These are phyloP conservation scores for Coniochaeta sp. DNA, from an alignment of 2,329 filamentous ascomycete species.

Conservation along the genomic window DNA sequence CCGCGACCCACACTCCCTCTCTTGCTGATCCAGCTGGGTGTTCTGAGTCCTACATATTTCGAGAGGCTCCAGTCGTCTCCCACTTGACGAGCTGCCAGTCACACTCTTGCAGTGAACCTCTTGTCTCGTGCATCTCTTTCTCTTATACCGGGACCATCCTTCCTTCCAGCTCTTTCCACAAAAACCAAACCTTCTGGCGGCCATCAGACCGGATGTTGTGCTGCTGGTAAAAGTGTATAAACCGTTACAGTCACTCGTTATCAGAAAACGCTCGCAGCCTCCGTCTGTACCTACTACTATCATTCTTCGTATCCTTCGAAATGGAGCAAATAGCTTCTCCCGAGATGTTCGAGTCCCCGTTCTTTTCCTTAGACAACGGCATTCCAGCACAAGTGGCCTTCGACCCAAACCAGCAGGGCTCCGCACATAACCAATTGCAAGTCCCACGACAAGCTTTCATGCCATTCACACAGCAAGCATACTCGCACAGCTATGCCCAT, in stretches of 20 bases:
- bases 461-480: background rate
- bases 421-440: background rate
- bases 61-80: background rate
- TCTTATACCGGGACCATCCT: background rate
- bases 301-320: background rate
- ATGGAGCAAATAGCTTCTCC: background rate
- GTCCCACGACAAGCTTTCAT: background rate
- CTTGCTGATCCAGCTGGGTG: background rate
- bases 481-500: background rate
- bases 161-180: background rate
- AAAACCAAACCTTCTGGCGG: background rate
- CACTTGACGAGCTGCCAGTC: background rate
- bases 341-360: background rate
- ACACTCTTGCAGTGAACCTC: background rate
- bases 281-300: background rate
- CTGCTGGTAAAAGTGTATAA: background rate
- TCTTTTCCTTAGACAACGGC: background rate
- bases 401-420: background rate
- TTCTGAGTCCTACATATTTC: background rate
- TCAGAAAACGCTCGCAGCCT: background rate
- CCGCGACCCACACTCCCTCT: background rate
- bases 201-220: background rate
- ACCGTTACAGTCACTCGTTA: background rate
- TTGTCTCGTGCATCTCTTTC: background rate
- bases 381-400: background rate